Conservation (phyloP, 2,329 filamentous ascomycete genomes). For the Colletotrichum melonis region DNA sequence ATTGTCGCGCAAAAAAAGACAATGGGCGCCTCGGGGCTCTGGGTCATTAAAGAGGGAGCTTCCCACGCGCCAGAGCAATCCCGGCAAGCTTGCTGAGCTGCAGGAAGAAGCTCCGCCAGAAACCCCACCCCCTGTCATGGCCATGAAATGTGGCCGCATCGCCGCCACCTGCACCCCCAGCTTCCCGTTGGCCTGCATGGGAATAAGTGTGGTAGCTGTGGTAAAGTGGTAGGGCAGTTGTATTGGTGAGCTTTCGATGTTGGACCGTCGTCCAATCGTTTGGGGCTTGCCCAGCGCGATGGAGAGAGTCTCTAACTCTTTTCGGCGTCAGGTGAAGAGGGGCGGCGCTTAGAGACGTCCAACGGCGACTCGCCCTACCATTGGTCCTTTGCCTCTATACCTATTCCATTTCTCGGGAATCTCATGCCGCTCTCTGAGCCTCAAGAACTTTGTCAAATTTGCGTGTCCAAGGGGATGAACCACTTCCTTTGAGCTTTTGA, state of each 20-base stretch:
- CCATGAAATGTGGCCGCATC: slow-evolving; percentile 29
- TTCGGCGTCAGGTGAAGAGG: slow-evolving; percentile 32
- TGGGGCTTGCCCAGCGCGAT: slow-evolving; percentile 15
- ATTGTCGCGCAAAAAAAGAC: background rate
- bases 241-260: slow-evolving; percentile 13
- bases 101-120: slow-evolving; percentile 27
- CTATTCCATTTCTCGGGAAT: background rate
- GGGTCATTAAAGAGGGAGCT: slow-evolving; percentile 30
- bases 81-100: slow-evolving; percentile 11
- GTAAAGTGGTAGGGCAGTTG: background rate
- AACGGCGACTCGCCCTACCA: slow-evolving; percentile 10
- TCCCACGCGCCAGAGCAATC: slow-evolving; percentile 20
- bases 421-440: background rate
- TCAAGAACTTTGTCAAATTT: background rate
- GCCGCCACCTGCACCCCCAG: background rate
- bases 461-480: background rate
- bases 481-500: background rate
- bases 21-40: slow-evolving; percentile 22
- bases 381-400: slow-evolving; percentile 7
- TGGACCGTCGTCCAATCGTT: slow-evolving; percentile 25
- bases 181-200: slow-evolving; percentile 30
- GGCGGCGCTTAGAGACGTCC: slow-evolving; percentile 33
- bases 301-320: slow-evolving; percentile 28
- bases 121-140: slow-evolving; percentile 20
- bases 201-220: background rate